A percentile compares a stretch with the other conserved stretches of the same genome.
These are phyloP conservation scores for Cetradonia linearis DNA, from an alignment of 495 filamentous ascomycete genomes.

Conservation along the genomic window DNA sequence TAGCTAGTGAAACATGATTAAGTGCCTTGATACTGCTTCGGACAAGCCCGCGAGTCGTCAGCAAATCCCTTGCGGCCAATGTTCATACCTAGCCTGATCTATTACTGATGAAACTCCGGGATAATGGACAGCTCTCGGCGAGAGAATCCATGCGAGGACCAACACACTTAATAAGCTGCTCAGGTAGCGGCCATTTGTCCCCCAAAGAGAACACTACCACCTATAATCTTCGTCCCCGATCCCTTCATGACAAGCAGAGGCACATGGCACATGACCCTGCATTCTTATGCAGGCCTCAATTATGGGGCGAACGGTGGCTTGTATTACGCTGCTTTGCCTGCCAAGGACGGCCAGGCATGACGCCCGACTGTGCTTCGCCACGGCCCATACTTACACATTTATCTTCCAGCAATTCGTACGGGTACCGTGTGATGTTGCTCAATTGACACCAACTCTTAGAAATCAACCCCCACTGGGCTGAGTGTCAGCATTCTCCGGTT, in stretches of 20 bases:
- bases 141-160: not conserved
- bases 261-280: not conserved
- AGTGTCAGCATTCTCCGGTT: not conserved
- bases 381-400: not conserved
- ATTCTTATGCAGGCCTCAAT: not conserved
- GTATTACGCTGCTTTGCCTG: not conserved
- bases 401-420: not conserved
- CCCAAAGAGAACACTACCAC: not conserved
- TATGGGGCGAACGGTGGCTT: not conserved
- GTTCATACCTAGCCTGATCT: not conserved
- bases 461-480: not conserved
- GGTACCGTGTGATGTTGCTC: not conserved
- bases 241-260: not conserved
- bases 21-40: not conserved
- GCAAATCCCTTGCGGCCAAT: not conserved
- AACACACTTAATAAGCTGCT: no score
- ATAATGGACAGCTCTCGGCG: not conserved
- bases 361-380: not conserved
- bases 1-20: not conserved
- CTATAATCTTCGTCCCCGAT: not conserved
- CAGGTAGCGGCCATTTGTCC: slow-evolving; percentile 1
- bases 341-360: not conserved
- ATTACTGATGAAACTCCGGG: not conserved
- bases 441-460: not conserved
- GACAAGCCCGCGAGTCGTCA: not conserved